Base-by-base conservation (phyloP, 768 basidiomycete species). In the Cubamyces sp. region DNA sequence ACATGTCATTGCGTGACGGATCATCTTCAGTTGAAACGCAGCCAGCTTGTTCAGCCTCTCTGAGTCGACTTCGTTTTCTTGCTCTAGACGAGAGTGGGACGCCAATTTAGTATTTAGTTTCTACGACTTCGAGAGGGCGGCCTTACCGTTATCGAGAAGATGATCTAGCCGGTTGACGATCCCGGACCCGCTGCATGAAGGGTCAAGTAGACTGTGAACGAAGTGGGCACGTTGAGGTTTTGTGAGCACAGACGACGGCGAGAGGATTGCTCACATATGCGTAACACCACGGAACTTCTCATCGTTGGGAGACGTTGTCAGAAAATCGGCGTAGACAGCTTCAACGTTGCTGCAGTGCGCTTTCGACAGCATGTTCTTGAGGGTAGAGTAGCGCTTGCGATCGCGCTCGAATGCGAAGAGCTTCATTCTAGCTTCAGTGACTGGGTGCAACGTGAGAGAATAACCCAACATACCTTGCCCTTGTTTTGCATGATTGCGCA, bases 1-100 rank as follows among this genome's bases (percentile, higher is more conserved):
- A 95, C 95, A 98, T 75, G 87, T 88, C 90, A 99, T 95, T 18
- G 97, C 96, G 71, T 98, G 97, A 71, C 84, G 85, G 68, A 98
- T 85, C 86, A 98, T 94, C 74, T 84, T 81, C 37, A 94, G 81
- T 69, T 99, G 97, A 74, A 99, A 99, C 18, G 82, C 78, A 3
- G 93, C 87, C 11, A 99, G 84, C 67, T 93, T 94, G 65, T 84
- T 81, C 47, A 99, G 79, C 41, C 97, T 87, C 39, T 87, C 87
- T 58, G 85, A 81, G 58, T 83, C 81, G 26, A 75, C 81, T 11
- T 84, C 83, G 52, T 86, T 79, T 71, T 86, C 87, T 54, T 79
- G 73, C 62, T 86, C 88, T 87, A 34, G 48, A 23, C 6, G 34
- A 34, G 6, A 34, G 34, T 11, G 9, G 34, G 34, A 9, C 1